Evolutionary conservation across 345 rosid genomes (phyloP).

Genomic region (Corymbia maculata): DNA sequence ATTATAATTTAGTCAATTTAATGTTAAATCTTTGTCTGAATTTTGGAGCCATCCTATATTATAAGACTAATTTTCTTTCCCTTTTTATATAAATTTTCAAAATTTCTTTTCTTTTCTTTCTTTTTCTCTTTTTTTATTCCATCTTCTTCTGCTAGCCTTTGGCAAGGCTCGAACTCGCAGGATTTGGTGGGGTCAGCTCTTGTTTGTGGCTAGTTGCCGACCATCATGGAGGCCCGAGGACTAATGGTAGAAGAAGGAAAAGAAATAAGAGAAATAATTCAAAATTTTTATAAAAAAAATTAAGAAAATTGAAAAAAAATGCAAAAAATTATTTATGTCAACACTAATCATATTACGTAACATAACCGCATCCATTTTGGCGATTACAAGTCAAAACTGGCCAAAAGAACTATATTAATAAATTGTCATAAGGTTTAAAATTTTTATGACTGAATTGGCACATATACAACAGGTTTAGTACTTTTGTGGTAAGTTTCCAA

Average conservation of each 20-base stretch:
- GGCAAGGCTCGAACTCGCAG: rapidly evolving
- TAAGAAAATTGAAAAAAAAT: rapidly evolving
- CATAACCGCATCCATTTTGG: rapidly evolving
- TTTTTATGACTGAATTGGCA: not conserved
- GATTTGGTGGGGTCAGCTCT: rapidly evolving
- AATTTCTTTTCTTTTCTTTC: too few relatives aligned
- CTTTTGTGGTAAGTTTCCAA: not conserved
- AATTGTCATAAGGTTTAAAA: rapidly evolving
- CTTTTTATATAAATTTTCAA: too few relatives aligned
- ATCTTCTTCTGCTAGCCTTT: not conserved
- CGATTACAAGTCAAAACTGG: rapidly evolving
- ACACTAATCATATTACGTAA: rapidly evolving
- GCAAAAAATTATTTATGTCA: rapidly evolving
- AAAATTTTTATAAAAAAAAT: too few relatives aligned
- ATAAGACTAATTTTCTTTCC: too few relatives aligned
- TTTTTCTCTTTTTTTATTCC: not conserved
- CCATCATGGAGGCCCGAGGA: too few relatives aligned
- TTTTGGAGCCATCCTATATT: too few relatives aligned
- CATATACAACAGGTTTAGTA: not conserved
- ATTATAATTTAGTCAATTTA: not conserved
- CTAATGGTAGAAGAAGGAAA: too few relatives aligned
- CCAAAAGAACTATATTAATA: not conserved
- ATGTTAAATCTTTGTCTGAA: rapidly evolving
- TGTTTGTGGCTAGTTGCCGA: not conserved
- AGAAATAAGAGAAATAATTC: rapidly evolving